Evolutionary conservation across 352 stramenopile species (phyloP), one percentile per base, ranked within the genome.

Genomic region (Phytopythium boreale): DNA sequence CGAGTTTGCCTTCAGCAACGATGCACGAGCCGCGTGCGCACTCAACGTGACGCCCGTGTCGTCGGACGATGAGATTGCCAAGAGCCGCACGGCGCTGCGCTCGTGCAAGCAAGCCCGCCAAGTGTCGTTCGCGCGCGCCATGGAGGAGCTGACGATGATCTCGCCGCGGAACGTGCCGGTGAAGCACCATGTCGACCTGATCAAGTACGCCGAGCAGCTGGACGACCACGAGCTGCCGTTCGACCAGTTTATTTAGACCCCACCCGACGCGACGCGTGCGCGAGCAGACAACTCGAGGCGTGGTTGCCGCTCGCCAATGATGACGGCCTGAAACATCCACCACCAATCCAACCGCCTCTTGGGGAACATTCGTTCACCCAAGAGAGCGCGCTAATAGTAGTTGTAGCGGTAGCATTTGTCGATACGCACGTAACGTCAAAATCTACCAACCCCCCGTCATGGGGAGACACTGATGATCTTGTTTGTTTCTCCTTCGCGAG

Each of bases 121-220:
- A 60, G 74, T 87, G 46, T 88, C 82, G 22, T 93, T 93, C 58
- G 85, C 85, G 7, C 71, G 75, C 57, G 85, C 85, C 6, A 93
- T 93, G 85, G 81, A 81, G 43, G 78, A 82, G 27, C 67, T 93
- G 57, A 91, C 75, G 70, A 88, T 83, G 71, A 86, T 93, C 50
- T 91, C 85, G 58, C 85, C 83, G 39, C 82, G 85, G 61, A 79
- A 92, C 70, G 72, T 87, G 60, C 85, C 85, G 34, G 80, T 93
- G 66, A 87, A 88, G 70, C 80, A 89, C 63, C 80, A 82, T 65
- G 73, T 93, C 43, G 85, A 93, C 63, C 63, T 93, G 51, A 93
- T 93, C 77, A 89, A 93, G 80, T 92, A 92, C 65, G 85, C 85
- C 24, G 85, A 89, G 66, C 76, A 90, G 62, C 78, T 93, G 10